phyloP scores from a whole-genome alignment of 2,329 filamentous ascomycete species.

The Diaporthe destruens region DNA sequence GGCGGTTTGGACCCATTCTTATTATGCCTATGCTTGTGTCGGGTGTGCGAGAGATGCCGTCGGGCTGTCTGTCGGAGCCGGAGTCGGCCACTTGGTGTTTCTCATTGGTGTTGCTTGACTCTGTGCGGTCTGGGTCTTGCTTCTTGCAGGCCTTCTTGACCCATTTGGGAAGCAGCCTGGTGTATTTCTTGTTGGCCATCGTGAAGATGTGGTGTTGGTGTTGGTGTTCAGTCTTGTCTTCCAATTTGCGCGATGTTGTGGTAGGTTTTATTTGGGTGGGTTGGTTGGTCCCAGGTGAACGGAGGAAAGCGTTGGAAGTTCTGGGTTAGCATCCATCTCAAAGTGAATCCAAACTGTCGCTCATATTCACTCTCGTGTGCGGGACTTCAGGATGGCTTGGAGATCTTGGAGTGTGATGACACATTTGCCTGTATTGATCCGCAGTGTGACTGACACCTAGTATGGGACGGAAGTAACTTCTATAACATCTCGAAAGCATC shows the following conservation, averaged over 20 bases:
- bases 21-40: too few relatives aligned
- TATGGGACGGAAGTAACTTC: not conserved
- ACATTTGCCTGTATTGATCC: too few relatives aligned
- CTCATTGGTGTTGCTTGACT: not conserved
- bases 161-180: not conserved
- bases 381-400: too few relatives aligned
- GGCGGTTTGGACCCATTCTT: too few relatives aligned
- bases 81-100: not conserved
- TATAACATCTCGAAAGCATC: not conserved
- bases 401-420: not conserved
- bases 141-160: not conserved
- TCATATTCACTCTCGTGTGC: not conserved
- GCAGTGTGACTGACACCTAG: too few relatives aligned
- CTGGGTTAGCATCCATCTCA: fast-evolving
- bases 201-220: not conserved
- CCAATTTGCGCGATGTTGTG: too few relatives aligned
- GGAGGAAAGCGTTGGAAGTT: too few relatives aligned
- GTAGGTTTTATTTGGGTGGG: not conserved
- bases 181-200: not conserved
- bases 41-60: too few relatives aligned
- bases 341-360: not conserved
- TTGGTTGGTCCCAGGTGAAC: not conserved
- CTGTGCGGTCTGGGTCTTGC: too few relatives aligned
- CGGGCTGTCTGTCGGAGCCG: not conserved
- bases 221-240: not conserved